Evolutionary conservation across 805 yeast genomes (phyloP).

Genomic region (Zygotorulaspora danielsina): DNA sequence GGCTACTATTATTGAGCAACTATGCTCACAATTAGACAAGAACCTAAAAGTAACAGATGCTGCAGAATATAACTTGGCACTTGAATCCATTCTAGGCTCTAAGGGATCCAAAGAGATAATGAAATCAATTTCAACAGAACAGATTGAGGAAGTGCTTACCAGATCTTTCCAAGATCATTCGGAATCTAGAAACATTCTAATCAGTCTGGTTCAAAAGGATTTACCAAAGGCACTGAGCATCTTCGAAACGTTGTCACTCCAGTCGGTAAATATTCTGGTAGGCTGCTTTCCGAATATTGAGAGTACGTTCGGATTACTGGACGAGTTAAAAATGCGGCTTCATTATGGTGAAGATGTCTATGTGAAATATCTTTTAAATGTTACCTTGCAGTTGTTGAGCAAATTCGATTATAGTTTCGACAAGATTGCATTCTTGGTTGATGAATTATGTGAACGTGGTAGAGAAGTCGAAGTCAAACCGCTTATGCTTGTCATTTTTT

Average conservation of each 20-base stretch:
- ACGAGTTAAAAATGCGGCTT: constrained; percentile 20
- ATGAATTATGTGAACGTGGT: constrained; percentile 24
- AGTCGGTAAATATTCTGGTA: constrained; percentile 21
- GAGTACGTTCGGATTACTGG: constrained; percentile 17
- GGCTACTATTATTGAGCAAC: constrained; percentile 10
- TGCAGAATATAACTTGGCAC: constrained; percentile 18
- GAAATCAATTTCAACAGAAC: constrained; percentile 6
- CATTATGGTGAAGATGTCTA: constrained; percentile 21
- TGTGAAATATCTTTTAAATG: constrained; percentile 19
- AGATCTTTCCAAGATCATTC: constrained; percentile 31
- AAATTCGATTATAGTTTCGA: constrained; percentile 28
- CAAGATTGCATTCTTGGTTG: constrained; percentile 24
- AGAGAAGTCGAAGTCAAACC: constrained; percentile 21
- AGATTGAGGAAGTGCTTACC: constrained; percentile 21
- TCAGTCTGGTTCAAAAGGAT: constrained; percentile 14
- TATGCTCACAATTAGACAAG: constrained; percentile 19
- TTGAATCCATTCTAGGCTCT: constrained; percentile 18
- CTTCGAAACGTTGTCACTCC: constrained; percentile 20
- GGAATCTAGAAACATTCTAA: constrained; percentile 21
- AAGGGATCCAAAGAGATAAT: constrained; percentile 1
- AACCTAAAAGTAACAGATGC: constrained; percentile 14
- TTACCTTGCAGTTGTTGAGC: constrained; percentile 28
- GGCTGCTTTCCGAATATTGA: constrained; percentile 22
- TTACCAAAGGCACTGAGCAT: constrained; percentile 18
- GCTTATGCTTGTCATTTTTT: constrained; percentile 22